Evolutionary conservation across 2,329 filamentous ascomycete genomes (phyloP), one percentile per base, ranked within the genome.

Genomic region (Pyrenophora graminea): DNA sequence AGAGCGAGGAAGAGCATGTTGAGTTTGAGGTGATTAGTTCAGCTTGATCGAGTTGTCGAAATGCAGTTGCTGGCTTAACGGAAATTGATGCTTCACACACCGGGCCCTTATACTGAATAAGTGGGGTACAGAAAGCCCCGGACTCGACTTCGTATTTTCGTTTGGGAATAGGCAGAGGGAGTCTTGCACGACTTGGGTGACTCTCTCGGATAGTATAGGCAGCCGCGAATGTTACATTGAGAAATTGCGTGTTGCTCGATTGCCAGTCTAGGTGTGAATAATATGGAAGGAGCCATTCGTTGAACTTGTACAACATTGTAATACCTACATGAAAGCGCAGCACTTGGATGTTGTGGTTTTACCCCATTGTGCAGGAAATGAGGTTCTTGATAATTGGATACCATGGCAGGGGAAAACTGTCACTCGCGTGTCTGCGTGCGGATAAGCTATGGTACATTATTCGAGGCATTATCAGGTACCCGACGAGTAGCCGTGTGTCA

Each of bases 1-100:
- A 73, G 45, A 37, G 51, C 6, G 13, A 61, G 23, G 34, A 42
- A 25, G 39, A 44, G 67, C 70, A 72, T 72, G 1, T 37, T 67
- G 54, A 32, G 17, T 15, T n/a, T n/a, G 6, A 6, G 5, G 9
- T 6, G 15, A 4, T 15, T 3, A 23, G 42, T n/a, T 17, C 33
- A 32, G 34, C 6, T 9, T 34, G 12, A n/a, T 37, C 13, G 7
- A 31, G 15, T 18, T 10, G 23, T 10, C 6, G 4, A 8, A 17
- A 6, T 45, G 18, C 17, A 32, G 10, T n/a, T 46, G 30, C 27
- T 19, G 30, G 18, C 19, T 6, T 6, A 9, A 19, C 12, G 15
- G 18, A 18, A n/a, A 21, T 30, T 13, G 12, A 45, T 38, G 9
- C 43, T 45, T 39, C 25, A 6, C 21, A 4, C 12, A 5, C 10